Evolutionary conservation across 2,329 filamentous ascomycete genomes (phyloP).

Genomic region (Trichophyton schoenleinii): DNA sequence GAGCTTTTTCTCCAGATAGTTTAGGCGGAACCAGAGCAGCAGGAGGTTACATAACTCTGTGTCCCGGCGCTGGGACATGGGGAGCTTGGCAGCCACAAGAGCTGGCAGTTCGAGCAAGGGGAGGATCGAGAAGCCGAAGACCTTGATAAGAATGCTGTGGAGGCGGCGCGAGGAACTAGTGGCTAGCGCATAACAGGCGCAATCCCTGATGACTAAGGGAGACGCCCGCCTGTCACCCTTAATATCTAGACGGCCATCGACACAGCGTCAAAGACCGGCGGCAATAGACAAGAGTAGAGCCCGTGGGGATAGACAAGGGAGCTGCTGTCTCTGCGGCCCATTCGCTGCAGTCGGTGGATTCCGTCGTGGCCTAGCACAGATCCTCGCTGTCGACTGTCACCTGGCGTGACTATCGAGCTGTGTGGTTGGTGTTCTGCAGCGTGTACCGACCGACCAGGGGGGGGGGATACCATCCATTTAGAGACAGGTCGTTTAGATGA

Average conservation of each 20-base stretch:
- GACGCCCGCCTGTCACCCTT: background rate
- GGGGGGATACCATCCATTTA: background rate
- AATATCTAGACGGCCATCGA: background rate
- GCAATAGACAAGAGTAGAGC: background rate
- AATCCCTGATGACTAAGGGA: slow-evolving; percentile 4
- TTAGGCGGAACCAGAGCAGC: background rate
- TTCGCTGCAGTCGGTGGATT: background rate
- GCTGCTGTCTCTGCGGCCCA: no score
- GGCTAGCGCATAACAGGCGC: slow-evolving; percentile 4
- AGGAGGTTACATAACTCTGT: background rate
- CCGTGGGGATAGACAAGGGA: background rate
- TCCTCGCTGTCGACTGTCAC: background rate
- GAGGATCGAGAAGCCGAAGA: slow-evolving; percentile 2
- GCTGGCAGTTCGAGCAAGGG: background rate
- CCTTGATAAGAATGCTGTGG: background rate
- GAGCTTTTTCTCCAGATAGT: background rate
- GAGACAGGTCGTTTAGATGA: background rate
- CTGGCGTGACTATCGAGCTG: background rate
- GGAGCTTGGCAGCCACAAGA: slow-evolving; percentile 2
- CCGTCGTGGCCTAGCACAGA: background rate
- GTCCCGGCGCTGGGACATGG: background rate
- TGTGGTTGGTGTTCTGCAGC: background rate
- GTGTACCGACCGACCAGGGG: background rate
- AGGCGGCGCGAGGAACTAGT: slow-evolving; percentile 2
- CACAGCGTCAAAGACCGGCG: background rate